phyloP scores from a whole-genome alignment of 2,329 filamentous ascomycete species.

The Alternaria atra region DNA sequence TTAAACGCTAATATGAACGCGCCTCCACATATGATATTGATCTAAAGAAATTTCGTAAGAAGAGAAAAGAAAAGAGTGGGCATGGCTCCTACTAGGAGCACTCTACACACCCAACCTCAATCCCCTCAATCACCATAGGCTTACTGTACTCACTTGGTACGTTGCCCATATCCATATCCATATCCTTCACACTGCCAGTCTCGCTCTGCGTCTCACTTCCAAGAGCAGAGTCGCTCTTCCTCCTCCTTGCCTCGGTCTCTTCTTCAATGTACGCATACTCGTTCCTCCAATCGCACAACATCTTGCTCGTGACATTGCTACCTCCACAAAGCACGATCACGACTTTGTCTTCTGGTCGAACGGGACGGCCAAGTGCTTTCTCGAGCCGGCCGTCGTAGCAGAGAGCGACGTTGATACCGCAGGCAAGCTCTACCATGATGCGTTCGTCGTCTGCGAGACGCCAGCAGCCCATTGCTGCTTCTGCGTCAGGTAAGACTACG shows the following conservation, averaged over 20 bases:
- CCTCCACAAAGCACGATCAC: slow-evolving; percentile 86
- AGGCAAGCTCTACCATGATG: slow-evolving; percentile 83
- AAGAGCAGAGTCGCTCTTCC: slow-evolving; percentile 28
- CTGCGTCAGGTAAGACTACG: slow-evolving; percentile 74
- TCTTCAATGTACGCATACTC: slow-evolving; percentile 47
- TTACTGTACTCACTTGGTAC: slow-evolving; percentile 28
- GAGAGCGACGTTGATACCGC: slow-evolving; percentile 79
- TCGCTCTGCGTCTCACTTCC: slow-evolving; percentile 26
- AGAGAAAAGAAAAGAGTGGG: background rate
- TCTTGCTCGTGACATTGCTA: slow-evolving; percentile 61
- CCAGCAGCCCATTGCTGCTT: slow-evolving; percentile 80
- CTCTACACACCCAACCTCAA: slow-evolving; percentile 17
- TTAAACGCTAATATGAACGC: background rate
- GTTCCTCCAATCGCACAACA: slow-evolving; percentile 60
- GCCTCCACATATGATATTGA: background rate
- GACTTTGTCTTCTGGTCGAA: slow-evolving; percentile 74
- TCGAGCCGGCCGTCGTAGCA: slow-evolving; percentile 72
- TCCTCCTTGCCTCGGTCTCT: slow-evolving; percentile 25
- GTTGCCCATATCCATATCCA: slow-evolving; percentile 5
- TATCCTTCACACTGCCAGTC: slow-evolving; percentile 21
- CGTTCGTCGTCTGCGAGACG: slow-evolving; percentile 83
- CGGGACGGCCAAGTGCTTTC: slow-evolving; percentile 65
- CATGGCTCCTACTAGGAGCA: slow-evolving; percentile 5
- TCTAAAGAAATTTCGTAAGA: background rate
- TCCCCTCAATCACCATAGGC: slow-evolving; percentile 26